Base-by-base conservation (phyloP, 2,329 filamentous ascomycete genomes). In the Aspergillus flavus region DNA sequence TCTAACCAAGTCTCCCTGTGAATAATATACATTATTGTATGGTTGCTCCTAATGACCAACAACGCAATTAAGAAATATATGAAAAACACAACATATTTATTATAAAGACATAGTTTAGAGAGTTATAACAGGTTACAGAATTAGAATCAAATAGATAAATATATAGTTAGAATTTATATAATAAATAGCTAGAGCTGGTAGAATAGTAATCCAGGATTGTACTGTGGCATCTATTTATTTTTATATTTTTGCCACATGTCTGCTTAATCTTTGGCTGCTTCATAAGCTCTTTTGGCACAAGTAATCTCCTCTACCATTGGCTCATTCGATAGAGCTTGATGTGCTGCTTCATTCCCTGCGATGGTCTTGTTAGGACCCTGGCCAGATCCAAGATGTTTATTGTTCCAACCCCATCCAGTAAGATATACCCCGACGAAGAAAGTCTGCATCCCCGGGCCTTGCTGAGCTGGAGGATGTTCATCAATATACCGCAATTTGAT, bases 401-500 rank as follows among this genome's bases (percentile, higher is more conserved):
- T 76, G 23, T 74, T 62, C 76, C 78, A 82, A 4, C 81, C 81
- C 78, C 79, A 83, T 16, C 82, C 82, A 6, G 76, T 83, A 30
- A 84, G 70, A 69, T 82, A 83, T 7, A 81, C 80, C 1, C 79
- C 80, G 41, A 83, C 73, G 61, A 75, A 81, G 61, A 79, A 83
- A 1, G 72, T 77, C 59, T 80, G 75, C 11, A 72, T 75, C 12
- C 80, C 79, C 32, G 75, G 75, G 46, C 73, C 72, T 50, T 74
- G 68, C 30, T 73, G 65, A 26, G 77, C 50, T 12, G 74, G 71
- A 3, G 73, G 70, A 34, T 70, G 74, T 61, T 83, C 81, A 45
- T 81, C 77, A n/a, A 77, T 79, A 71, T 93, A 94, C 16, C 83
- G 80, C 16, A 93, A 76, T 60, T 79, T 84, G 50, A 90, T 80